Evolutionary conservation across 768 basidiomycete species (phyloP), one percentile per base, ranked within the genome.

Genomic region (Trametes villosa): DNA sequence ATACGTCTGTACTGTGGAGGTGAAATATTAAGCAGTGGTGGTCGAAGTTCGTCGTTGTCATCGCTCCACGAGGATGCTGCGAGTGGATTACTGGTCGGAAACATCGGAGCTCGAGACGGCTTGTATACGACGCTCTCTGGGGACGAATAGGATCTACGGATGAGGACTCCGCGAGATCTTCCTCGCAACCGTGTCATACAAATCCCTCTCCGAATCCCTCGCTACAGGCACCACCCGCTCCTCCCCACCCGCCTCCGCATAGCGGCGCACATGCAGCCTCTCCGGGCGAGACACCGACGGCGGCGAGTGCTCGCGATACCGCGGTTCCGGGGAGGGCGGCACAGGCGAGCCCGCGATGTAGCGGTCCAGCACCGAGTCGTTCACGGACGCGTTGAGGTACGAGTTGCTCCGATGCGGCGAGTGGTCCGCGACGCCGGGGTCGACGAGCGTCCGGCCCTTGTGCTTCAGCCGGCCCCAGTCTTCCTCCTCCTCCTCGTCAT

Each of bases 341-440:
- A 71, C 49, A 15, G 71, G 71, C 36, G 71, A 72, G 40, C 67
- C 53, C 13, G 38, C 36, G 48, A 66, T 53, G 53, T 71, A 71
- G 38, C 64, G 60, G 30, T 63, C 61, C 44, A 71, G 42, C 29
- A 71, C 64, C 29, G 46, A 51, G 54, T 70, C 60, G 38, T 58
- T 67, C 9, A 67, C 65, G 4, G 55, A 47, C 42, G 68, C 65
- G 53, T 65, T 62, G 1, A 36, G 34, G 13, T 50, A 44, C 17
- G 64, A n/a, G n/a, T n/a, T n/a, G n/a, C n/a, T n/a, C n/a, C n/a
- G n/a, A n/a, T n/a, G n/a, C n/a, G n/a, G n/a, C n/a, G n/a, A n/a
- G n/a, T n/a, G n/a, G n/a, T n/a, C 59, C 4, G 27, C 41, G 27
- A 40, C 41, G 20, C 48, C 44, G 9, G 42, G 54, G 33, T 59